Evolutionary conservation across 176 grass and related monocot species (phyloP), one percentile per base, ranked within the genome.

Genomic region (Oryza glaberrima): DNA sequence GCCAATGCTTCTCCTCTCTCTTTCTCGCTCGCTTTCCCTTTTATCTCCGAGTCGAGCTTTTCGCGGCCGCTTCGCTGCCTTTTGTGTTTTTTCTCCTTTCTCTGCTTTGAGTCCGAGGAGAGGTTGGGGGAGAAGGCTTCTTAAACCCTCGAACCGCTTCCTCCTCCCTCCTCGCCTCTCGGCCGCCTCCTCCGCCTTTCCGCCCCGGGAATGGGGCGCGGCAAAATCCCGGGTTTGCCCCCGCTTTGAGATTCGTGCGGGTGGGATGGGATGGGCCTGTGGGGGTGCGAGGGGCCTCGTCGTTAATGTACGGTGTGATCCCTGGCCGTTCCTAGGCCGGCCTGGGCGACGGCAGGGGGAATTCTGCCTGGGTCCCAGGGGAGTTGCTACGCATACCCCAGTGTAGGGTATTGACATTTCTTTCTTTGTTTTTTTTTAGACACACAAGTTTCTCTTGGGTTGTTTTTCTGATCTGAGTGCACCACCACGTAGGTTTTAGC

Each of bases 81-180:
- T n/a, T 32, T 12, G 23, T 1, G 7, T 41, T 40, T 36, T 63
- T 81, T 20, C 32, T n/a, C 8, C 36, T 28, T 0, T 69, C 64
- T 54, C 77, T 56, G 45, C 38, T 81, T 41, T 41, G 40, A 16
- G 66, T 38, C 65, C 4, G 67, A 20, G 52, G 7, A 8, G 14
- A 20, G 56, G 19, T 70, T 11, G 75, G 56, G 1, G 41, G 44
- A 35, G 16, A 16, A 4, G n/a, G 9, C 56, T 85, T 85, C 88
- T 89, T 76, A 90, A 90, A 90, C 88, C 83, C 88, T 71, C 65
- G 65, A 38, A 25, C 38, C 82, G 73, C 20, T 20, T 77, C 12
- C 5, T 10, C 77, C 36, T 38, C 36, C 36, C 36, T 38, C 35
- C 36, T 36, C 35, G 30, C 35, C 35, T 36, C 12, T 51, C 20